Evolutionary conservation across 2,329 filamentous ascomycete genomes (phyloP).

Genomic region (Colletotrichum lentis): DNA sequence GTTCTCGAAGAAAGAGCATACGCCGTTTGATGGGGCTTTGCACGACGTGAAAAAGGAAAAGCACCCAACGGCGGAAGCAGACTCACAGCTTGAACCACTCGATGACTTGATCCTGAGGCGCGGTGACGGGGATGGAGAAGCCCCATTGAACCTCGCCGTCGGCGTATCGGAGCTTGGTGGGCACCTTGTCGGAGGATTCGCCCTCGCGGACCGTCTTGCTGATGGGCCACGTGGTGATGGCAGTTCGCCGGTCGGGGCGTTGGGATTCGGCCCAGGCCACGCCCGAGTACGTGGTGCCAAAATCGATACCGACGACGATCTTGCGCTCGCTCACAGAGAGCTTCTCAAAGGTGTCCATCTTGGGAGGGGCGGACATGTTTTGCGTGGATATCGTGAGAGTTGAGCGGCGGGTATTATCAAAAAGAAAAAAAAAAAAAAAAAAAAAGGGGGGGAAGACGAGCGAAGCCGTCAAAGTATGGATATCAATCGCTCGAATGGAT

Average conservation of each 20-base stretch:
- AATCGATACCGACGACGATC: slow-evolving; percentile 63
- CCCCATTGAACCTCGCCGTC: slow-evolving; percentile 58
- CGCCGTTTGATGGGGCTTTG: too few relatives aligned
- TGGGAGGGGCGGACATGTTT: not conserved
- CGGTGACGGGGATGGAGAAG: slow-evolving; percentile 55
- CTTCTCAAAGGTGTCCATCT: slow-evolving; percentile 49
- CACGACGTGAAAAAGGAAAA: too few relatives aligned
- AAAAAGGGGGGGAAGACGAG: too few relatives aligned
- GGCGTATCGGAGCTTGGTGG: slow-evolving; percentile 57
- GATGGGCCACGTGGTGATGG: slow-evolving; percentile 57
- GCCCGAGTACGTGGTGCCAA: slow-evolving; percentile 65
- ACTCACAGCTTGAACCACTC: slow-evolving; percentile 62
- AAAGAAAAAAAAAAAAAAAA: too few relatives aligned
- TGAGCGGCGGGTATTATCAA: not conserved
- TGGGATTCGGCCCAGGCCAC: slow-evolving; percentile 61
- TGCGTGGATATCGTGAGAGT: not conserved
- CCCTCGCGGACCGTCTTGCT: slow-evolving; percentile 48
- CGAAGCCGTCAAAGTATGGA: not conserved
- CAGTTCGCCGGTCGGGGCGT: slow-evolving; percentile 51
- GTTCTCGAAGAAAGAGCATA: too few relatives aligned
- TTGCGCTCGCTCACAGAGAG: slow-evolving; percentile 49
- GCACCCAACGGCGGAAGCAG: slow-evolving; percentile 7
- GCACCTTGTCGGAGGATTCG: slow-evolving; percentile 57
- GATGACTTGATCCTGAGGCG: slow-evolving; percentile 50
- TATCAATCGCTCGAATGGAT: not conserved